Conservation (phyloP, 768 basidiomycete genomes). For the Neoboletus magnificus region DNA sequence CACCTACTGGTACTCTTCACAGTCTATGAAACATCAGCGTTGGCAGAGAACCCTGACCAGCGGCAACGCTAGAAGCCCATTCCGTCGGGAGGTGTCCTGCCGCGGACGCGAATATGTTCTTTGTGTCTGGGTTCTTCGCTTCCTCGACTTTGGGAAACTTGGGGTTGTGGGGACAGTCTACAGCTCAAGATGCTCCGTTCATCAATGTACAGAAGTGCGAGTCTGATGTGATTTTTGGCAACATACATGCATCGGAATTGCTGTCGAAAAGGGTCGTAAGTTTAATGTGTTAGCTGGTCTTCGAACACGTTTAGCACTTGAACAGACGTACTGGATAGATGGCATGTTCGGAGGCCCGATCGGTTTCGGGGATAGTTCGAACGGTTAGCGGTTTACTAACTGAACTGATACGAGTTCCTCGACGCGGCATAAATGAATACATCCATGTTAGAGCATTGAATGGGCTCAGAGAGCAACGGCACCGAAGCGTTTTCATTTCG, state of each 20-base stretch:
- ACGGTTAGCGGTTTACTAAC: background rate
- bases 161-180: background rate
- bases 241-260: background rate
- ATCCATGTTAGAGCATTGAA: background rate
- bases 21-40: background rate
- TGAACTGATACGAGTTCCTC: background rate
- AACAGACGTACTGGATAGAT: background rate
- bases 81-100: background rate
- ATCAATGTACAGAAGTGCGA: background rate
- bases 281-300: background rate
- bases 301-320: background rate
- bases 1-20: background rate
- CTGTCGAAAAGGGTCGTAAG: background rate
- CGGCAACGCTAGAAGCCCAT: background rate
- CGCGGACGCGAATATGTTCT: background rate
- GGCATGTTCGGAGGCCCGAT: background rate
- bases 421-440: background rate
- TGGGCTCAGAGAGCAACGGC: background rate
- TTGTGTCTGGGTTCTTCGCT: background rate
- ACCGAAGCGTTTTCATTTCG: constrained; percentile 17
- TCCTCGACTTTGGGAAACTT: background rate
- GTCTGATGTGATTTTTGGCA: background rate
- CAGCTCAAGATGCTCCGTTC: background rate
- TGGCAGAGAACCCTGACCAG: background rate
- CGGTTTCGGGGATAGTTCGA: background rate